Base-by-base conservation (phyloP, 176 grass and related monocot species). In the Oryza officinalis region DNA sequence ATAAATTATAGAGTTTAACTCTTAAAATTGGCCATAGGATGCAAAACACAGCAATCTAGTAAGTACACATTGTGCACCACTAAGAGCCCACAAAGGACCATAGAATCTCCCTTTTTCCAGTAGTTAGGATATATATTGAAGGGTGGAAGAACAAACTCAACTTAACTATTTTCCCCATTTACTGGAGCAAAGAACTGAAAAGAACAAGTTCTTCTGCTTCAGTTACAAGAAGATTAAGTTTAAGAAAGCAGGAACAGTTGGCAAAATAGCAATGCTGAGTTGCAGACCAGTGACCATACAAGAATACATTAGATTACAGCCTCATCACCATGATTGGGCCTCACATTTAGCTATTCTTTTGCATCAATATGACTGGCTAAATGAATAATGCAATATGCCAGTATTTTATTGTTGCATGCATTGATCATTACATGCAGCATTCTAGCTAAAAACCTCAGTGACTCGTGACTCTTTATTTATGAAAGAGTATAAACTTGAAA, bases 391-490 rank as follows among this genome's bases (percentile, higher is more conserved):
- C 8, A 49, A 81, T 32, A 57, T 57, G 50, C 7, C 57, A 61
- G 8, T 25, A 61, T 61, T 61, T 61, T 61, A 25, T 61, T 0
- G 12, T 15, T 33, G 27, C 31, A 63, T 38, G 20, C 27, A 71
- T 63, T 32, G 82, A 13, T 65, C 52, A 64, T 1, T 35, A 69
- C 47, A 65, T 3, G 8, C 22, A 61, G 10, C 57, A 61, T 61
- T 60, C 2, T 25, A 61, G 57, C 22, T 3, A n/a, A 60, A 89
- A 81, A 85, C 87, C 72, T 65, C 81, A 77, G 65, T 28, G 57
- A 46, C 3, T 30, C 7, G 15, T 54, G 50, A 57, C 4, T 57
- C 4, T 25, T 25, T 15, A 37, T 15, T 5, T 31, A 8, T 47
- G 22, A 64, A 69, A 27, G 3, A 10, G 4, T 22, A 59, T 10